These are phyloP conservation scores for Rhynchospora tenuis DNA, from an alignment of 176 grass and related monocot genomes.

Conservation along the genomic window DNA sequence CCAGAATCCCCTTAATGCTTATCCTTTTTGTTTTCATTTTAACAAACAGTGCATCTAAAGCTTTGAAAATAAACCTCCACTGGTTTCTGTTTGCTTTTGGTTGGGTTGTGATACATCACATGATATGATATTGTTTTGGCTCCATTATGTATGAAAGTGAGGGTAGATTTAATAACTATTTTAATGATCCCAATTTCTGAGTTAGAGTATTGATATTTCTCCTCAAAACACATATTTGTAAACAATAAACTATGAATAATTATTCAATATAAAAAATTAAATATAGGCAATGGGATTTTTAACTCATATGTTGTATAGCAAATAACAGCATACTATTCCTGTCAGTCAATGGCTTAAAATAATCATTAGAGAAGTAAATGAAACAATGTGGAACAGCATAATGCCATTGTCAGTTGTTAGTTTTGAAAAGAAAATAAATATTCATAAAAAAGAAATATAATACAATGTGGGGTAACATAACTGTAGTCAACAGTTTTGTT, in stretches of 20 bases:
- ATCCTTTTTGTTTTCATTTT: neutral
- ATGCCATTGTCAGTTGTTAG: neutral
- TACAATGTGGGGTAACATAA: slow-evolving; percentile 9
- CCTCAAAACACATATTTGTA: neutral
- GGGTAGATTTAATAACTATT: neutral
- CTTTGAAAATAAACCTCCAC: neutral
- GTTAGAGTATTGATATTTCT: neutral
- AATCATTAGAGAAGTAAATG: neutral
- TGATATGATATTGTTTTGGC: neutral
- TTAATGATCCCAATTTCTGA: neutral
- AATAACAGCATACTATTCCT: neutral
- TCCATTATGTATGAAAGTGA: neutral
- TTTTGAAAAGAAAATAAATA: neutral
- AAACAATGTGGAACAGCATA: neutral
- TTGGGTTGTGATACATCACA: neutral
- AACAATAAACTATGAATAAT: neutral
- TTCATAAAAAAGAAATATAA: neutral
- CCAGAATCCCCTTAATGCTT: neutral
- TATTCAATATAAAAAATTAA: neutral
- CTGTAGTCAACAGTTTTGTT: slow-evolving; percentile 8
- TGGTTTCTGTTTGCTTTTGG: neutral
- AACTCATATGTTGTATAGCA: neutral
- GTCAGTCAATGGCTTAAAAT: neutral
- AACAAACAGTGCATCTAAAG: neutral
- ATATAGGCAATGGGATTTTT: neutral